Evolutionary conservation across 441 rosid species (phyloP).

Genomic region (Biscutella laevigata): DNA sequence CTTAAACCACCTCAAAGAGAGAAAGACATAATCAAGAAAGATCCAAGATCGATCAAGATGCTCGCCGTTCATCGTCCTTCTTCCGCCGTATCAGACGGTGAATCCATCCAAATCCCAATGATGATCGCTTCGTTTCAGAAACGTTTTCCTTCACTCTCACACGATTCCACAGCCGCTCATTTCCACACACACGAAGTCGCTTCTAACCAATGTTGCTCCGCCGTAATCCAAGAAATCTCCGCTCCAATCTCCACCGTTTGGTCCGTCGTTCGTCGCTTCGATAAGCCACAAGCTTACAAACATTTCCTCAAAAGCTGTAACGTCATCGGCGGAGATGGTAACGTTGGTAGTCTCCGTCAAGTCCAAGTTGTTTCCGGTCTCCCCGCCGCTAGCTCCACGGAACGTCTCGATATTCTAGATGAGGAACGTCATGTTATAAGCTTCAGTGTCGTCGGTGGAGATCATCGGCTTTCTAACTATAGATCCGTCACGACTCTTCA

Average conservation of each 20-base stretch:
- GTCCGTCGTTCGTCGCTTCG: slow-evolving; percentile 66
- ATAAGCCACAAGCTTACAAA: slow-evolving; percentile 57
- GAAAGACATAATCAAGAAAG: not conserved
- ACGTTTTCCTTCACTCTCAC: slow-evolving; percentile 39
- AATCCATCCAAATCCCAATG: slow-evolving; percentile 20
- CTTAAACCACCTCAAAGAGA: not conserved
- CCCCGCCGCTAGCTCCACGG: slow-evolving; percentile 54
- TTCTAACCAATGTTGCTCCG: slow-evolving; percentile 55
- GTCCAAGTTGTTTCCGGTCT: slow-evolving; percentile 56
- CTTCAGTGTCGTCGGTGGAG: slow-evolving; percentile 65
- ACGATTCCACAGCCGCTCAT: slow-evolving; percentile 31
- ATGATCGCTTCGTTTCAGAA: slow-evolving; percentile 31
- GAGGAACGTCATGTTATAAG: slow-evolving; percentile 58
- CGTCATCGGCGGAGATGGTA: slow-evolving; percentile 42
- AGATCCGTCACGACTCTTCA: slow-evolving; percentile 62
- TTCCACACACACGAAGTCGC: slow-evolving; percentile 46
- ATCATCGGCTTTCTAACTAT: slow-evolving; percentile 58
- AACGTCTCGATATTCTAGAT: slow-evolving; percentile 55
- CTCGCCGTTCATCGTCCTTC: slow-evolving; percentile 49
- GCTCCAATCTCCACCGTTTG: slow-evolving; percentile 54
- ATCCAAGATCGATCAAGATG: slow-evolving; percentile 23
- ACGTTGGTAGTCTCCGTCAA: slow-evolving; percentile 54
- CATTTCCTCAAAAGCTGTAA: slow-evolving; percentile 60
- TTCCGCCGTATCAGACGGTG: slow-evolving; percentile 18
- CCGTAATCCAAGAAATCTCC: slow-evolving; percentile 51